A percentile compares a stretch with the other conserved stretches of the same genome.
phyloP scores from a whole-genome alignment of 768 basidiomycete species.

The Cyclocybe cylindracea region DNA sequence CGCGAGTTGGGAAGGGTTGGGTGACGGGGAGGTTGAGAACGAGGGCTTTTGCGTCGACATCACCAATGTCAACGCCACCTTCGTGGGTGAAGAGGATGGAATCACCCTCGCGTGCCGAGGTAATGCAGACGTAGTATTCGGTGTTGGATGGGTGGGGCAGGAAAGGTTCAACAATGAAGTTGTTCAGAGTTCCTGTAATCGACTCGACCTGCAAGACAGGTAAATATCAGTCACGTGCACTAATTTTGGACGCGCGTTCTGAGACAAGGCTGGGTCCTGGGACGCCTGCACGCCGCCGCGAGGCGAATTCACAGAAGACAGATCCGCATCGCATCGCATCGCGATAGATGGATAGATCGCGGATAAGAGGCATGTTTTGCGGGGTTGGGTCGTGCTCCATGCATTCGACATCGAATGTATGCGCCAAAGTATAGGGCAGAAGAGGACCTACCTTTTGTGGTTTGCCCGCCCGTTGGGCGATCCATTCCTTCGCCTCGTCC shows the following conservation, averaged over 20 bases:
- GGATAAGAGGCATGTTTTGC: neutral
- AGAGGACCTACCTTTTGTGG: conserved; percentile 79
- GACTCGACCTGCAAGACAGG: conserved; percentile 71
- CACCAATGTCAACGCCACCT: conserved; percentile 97
- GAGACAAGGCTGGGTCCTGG: neutral
- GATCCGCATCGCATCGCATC: conserved; percentile 9
- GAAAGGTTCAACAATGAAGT: conserved; percentile 99
- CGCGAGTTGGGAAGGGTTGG: conserved; percentile 79
- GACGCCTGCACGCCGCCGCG: conserved; percentile 4
- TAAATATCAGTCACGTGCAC: conserved; percentile 22
- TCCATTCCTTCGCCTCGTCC: conserved; percentile 88
- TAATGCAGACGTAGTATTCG: conserved; percentile 99
- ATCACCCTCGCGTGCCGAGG: conserved; percentile 92
- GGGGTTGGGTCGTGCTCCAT: conserved; percentile 3
- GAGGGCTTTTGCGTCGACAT: conserved; percentile 96
- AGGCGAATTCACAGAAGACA: conserved; percentile 4
- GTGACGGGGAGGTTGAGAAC: conserved; percentile 81
- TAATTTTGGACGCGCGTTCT: conserved; percentile 17
- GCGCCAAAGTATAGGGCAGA: conserved; percentile 14
- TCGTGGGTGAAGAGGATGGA: conserved; percentile 98
- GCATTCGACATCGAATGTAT: conserved; percentile 15
- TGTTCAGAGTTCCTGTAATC: conserved; percentile 92
- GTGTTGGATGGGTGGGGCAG: conserved; percentile 90
- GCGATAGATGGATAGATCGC: conserved; percentile 20
- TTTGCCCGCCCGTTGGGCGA: conserved; percentile 86